These are phyloP conservation scores for Acanthamoeba sp. DNA, from an alignment of 208 protist species.

Conservation along the genomic window DNA sequence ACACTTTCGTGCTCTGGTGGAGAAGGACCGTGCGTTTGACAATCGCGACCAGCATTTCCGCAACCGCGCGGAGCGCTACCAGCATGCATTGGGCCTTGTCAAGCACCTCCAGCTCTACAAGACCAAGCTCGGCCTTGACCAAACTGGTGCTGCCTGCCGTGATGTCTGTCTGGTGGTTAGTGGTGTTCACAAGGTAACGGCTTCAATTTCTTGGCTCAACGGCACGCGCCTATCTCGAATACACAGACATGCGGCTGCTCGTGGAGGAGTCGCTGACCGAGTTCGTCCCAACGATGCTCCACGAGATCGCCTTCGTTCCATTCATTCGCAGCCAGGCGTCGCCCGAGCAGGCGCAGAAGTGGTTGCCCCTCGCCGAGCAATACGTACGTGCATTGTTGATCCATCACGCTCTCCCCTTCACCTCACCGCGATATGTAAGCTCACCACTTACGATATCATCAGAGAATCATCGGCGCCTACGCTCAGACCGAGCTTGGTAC, in stretches of 20 bases:
- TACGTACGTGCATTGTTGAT: slow-evolving; percentile 22
- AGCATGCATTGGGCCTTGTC: slow-evolving; percentile 50
- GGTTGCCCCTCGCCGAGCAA: slow-evolving; percentile 67
- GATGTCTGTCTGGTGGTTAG: too few species aligned
- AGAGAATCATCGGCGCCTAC: slow-evolving; percentile 74
- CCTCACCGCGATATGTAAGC: too few species aligned
- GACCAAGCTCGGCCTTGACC: slow-evolving; percentile 34
- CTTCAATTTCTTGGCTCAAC: too few species aligned
- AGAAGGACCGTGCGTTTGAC: slow-evolving; percentile 56
- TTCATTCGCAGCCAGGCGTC: slow-evolving; percentile 72
- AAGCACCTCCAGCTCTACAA: slow-evolving; percentile 68
- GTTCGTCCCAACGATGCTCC: slow-evolving; percentile 24
- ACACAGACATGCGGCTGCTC: slow-evolving; percentile 14
- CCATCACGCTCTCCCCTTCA: not conserved
- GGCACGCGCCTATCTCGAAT: not conserved
- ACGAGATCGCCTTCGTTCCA: slow-evolving; percentile 70
- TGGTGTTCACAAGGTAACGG: not conserved
- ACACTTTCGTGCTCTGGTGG: slow-evolving; percentile 22
- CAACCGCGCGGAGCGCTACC: slow-evolving; percentile 8
- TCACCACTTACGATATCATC: too few species aligned
- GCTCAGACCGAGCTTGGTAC: slow-evolving; percentile 74
- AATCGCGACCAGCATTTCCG: slow-evolving; percentile 50
- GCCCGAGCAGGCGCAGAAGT: slow-evolving; percentile 54
- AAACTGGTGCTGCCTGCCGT: not conserved
- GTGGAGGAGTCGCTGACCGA: slow-evolving; percentile 49